Conservation (phyloP, 2,329 filamentous ascomycete species). For the Fusarium austroafricanum region DNA sequence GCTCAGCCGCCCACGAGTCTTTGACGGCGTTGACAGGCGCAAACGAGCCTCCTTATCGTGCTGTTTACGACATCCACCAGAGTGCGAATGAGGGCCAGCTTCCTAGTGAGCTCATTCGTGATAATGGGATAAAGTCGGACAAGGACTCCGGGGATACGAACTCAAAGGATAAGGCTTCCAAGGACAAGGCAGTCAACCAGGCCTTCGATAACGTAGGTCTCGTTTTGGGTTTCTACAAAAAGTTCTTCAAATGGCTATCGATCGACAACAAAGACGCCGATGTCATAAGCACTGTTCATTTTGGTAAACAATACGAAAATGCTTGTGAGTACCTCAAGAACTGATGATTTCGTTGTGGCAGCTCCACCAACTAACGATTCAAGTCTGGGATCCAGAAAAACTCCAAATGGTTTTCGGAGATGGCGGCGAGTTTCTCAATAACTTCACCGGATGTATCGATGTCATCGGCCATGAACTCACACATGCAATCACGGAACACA, state of each 20-base stretch:
- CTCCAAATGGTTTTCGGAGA: conserved; percentile 68
- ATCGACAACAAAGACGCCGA: conserved; percentile 63
- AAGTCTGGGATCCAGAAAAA: conserved; percentile 62
- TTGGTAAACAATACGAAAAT: conserved; percentile 62
- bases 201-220: conserved; percentile 63
- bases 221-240: conserved; percentile 62
- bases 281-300: conserved; percentile 66
- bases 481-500: conserved; percentile 65
- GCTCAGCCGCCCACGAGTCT: no score
- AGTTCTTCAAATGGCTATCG: conserved; percentile 62
- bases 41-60: conserved; percentile 53
- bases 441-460: conserved; percentile 64
- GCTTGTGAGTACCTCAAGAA: conserved; percentile 54
- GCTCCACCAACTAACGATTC: not conserved
- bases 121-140: conserved; percentile 53
- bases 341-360: no score
- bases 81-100: conserved; percentile 52
- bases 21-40: conserved; percentile 33
- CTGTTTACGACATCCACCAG: conserved; percentile 59
- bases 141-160: not conserved
- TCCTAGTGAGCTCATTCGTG: conserved; percentile 58
- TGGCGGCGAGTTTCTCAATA: conserved; percentile 62
- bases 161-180: conserved; percentile 11
- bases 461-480: conserved; percentile 69
- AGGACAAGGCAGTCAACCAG: conserved; percentile 60